A percentile compares a stretch with the other conserved stretches of the same genome.
Evolutionary conservation across 495 filamentous ascomycete genomes (phyloP).

Genomic region (Podospora comata): DNA sequence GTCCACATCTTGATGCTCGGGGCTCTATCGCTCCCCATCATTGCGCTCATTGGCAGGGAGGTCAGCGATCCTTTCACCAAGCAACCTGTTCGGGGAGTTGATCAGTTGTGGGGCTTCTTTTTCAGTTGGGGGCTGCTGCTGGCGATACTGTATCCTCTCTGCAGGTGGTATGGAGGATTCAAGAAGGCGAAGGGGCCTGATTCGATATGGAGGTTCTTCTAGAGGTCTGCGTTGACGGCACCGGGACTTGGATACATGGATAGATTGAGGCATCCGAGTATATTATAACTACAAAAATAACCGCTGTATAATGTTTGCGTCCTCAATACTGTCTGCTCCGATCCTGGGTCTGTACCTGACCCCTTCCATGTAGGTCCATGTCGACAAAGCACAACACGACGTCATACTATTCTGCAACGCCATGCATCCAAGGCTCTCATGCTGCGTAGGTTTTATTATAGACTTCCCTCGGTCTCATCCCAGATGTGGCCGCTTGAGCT

Average conservation of each 20-base stretch:
- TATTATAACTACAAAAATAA: background rate
- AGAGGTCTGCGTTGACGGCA: background rate
- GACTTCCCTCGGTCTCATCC: too few species aligned
- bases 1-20: slow-evolving; percentile 27
- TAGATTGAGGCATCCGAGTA: background rate
- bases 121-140: slow-evolving; percentile 18
- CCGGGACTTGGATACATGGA: background rate
- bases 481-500: slow-evolving; percentile 56
- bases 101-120: slow-evolving; percentile 28
- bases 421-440: too few species aligned
- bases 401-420: too few species aligned
- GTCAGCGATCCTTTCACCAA: slow-evolving; percentile 13
- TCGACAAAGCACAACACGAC: too few species aligned
- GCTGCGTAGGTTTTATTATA: too few species aligned
- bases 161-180: slow-evolving; percentile 31
- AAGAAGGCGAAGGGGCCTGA: slow-evolving; percentile 29
- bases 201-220: slow-evolving; percentile 39
- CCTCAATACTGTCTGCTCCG: too few species aligned
- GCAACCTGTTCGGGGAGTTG: slow-evolving; percentile 20
- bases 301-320: background rate
- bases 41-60: slow-evolving; percentile 17
- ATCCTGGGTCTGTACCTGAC: too few species aligned
- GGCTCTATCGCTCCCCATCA: slow-evolving; percentile 7
- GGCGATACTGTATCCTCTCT: slow-evolving; percentile 30
- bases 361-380: too few species aligned